Percentiles rank a stretch among this genome's conserved stretches.
Conservation (phyloP, 2,329 filamentous ascomycete species). For the Aspergillus costaricaensis region DNA sequence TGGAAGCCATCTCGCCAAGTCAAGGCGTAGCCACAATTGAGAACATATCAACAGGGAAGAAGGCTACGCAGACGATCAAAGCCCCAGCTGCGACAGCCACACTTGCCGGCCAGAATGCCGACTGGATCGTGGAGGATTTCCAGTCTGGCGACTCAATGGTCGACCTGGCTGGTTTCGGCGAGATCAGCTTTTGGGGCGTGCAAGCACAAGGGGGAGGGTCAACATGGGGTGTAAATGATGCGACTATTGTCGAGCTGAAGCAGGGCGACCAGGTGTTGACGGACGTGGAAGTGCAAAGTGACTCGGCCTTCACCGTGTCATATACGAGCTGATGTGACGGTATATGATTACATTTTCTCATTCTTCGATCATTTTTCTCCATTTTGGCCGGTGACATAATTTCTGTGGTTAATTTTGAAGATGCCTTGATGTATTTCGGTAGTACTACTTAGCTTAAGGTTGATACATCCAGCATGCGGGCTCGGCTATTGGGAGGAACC, state of each 20-base stretch:
- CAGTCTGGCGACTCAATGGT: slow-evolving; percentile 43
- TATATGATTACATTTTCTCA: neutral
- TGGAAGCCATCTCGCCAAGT: slow-evolving; percentile 43
- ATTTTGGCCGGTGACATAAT: neutral
- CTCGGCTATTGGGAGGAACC: neutral
- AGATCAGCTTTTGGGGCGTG: slow-evolving; percentile 42
- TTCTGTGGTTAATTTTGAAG: neutral
- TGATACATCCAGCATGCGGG: neutral
- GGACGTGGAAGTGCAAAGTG: slow-evolving; percentile 26
- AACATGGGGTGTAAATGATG: slow-evolving; percentile 37
- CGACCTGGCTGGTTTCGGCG: slow-evolving; percentile 51
- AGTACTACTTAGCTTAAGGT: neutral
- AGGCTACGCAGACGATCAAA: slow-evolving; percentile 54
- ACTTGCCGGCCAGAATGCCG: slow-evolving; percentile 59
- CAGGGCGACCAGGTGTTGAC: slow-evolving; percentile 44
- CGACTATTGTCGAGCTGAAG: slow-evolving; percentile 51
- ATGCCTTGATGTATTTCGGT: neutral
- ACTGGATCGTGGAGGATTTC: slow-evolving; percentile 66
- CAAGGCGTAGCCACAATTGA: slow-evolving; percentile 52
- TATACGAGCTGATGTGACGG: slow-evolving; percentile 15
- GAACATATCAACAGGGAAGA: slow-evolving; percentile 56
- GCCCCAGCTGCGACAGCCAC: slow-evolving; percentile 42
- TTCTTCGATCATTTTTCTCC: neutral
- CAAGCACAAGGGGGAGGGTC: slow-evolving; percentile 27
- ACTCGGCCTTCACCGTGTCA: slow-evolving; percentile 31